Percentiles rank a stretch among this genome's conserved stretches.
phyloP scores from a whole-genome alignment of 768 basidiomycete species.

The Rubroboletus satanas region DNA sequence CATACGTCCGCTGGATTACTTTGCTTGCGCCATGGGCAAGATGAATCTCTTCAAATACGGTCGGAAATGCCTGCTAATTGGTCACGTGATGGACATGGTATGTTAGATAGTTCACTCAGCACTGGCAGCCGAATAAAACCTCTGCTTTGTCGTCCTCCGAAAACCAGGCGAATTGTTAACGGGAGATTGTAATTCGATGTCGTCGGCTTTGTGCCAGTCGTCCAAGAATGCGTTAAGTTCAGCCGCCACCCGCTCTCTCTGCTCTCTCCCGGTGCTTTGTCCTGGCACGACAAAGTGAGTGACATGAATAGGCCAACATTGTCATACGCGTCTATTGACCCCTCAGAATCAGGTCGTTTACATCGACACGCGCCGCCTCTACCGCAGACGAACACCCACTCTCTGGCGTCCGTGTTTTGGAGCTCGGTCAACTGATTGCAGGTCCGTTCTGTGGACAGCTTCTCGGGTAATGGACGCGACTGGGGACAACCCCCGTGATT shows the following conservation, averaged over 20 bases:
- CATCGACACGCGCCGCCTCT: background rate
- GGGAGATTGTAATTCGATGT: background rate
- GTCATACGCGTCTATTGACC: background rate
- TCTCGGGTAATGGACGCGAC: conserved; percentile 46
- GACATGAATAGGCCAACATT: background rate
- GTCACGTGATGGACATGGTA: background rate
- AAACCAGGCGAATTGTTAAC: background rate
- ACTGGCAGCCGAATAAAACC: background rate
- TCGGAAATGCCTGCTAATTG: background rate
- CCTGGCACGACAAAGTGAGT: conserved; percentile 4
- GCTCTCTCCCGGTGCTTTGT: background rate
- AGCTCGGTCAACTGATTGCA: conserved; percentile 68
- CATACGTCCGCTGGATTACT: background rate
- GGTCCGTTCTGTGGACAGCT: conserved; percentile 72
- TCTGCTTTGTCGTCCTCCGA: background rate
- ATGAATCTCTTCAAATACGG: too few relatives aligned
- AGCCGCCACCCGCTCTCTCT: background rate
- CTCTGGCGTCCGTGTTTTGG: conserved; percentile 59
- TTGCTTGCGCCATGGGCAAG: background rate
- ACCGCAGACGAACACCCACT: conserved; percentile 43
- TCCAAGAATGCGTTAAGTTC: background rate
- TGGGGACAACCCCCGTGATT: background rate
- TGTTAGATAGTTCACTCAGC: too few relatives aligned
- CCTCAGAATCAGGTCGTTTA: conserved; percentile 5
- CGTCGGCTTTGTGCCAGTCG: background rate